A percentile compares a stretch with the other conserved stretches of the same genome.
Conservation (phyloP, 495 filamentous ascomycete species). For the Tuber aestivum region DNA sequence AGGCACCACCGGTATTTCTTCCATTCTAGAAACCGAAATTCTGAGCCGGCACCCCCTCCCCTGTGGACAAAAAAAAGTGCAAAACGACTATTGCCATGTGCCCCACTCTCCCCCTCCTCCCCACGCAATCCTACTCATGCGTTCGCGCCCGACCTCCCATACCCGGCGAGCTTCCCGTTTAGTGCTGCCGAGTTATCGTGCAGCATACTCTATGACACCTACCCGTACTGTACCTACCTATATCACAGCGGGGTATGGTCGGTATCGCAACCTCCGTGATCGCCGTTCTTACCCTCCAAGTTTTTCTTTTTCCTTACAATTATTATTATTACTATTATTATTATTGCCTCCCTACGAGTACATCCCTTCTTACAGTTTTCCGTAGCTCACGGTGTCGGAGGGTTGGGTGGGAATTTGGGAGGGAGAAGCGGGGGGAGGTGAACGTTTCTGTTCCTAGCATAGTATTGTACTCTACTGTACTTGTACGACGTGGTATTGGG, state of each 20-base stretch:
- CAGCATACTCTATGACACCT: too few relatives aligned
- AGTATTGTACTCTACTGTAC: too few relatives aligned
- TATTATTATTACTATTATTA: too few relatives aligned
- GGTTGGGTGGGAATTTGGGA: not conserved
- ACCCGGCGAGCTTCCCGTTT: not conserved
- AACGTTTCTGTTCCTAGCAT: too few relatives aligned
- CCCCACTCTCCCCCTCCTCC: not conserved
- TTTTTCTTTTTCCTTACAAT: not conserved
- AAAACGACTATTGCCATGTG: not conserved
- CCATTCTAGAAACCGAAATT: too few relatives aligned
- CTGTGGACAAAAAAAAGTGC: too few relatives aligned
- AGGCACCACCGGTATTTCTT: too few relatives aligned
- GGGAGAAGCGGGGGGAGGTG: not conserved
- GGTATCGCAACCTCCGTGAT: not conserved
- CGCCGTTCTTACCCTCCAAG: not conserved
- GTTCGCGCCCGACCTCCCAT: not conserved
- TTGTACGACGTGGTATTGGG: not conserved
- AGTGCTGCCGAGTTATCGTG: not conserved
- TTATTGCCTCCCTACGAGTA: not conserved
- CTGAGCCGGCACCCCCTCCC: too few relatives aligned
- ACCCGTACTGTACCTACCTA: not conserved
- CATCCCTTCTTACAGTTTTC: not conserved
- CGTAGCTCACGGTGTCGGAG: not conserved
- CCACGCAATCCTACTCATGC: not conserved
- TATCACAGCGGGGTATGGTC: not conserved